Evolutionary conservation across 2,329 filamentous ascomycete species (phyloP).

Genomic region (Cladosporium sp.): DNA sequence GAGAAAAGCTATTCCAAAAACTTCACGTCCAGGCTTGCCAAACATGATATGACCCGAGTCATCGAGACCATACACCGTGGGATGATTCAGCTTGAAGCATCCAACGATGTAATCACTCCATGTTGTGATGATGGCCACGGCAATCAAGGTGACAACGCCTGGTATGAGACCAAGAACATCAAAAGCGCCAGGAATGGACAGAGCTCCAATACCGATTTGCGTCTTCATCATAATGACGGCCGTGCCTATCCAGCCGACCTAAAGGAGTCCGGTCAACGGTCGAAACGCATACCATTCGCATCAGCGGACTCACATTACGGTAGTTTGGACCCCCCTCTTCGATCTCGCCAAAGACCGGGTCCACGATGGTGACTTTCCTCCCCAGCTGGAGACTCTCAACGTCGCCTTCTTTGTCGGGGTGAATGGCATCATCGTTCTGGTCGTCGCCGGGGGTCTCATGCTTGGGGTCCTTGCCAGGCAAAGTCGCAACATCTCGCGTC

Average conservation of each 20-base stretch:
- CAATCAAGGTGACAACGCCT: slow-evolving; percentile 39
- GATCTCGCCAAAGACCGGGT: slow-evolving; percentile 36
- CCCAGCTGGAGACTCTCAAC: slow-evolving; percentile 1
- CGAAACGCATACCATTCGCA: too few species aligned
- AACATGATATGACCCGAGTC: slow-evolving; percentile 51
- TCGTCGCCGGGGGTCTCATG: too few species aligned
- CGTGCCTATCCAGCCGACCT: slow-evolving; percentile 19
- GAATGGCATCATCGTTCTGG: too few species aligned
- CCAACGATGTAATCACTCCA: slow-evolving; percentile 45
- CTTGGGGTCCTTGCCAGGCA: too few species aligned
- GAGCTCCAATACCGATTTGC: slow-evolving; percentile 47
- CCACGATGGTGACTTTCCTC: slow-evolving; percentile 10
- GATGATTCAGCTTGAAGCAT: slow-evolving; percentile 49
- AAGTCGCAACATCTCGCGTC: too few species aligned
- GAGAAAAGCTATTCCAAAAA: slow-evolving; percentile 39
- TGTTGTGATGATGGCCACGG: slow-evolving; percentile 39
- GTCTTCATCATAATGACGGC: slow-evolving; percentile 51
- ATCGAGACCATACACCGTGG: slow-evolving; percentile 52
- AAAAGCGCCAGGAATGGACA: slow-evolving; percentile 46
- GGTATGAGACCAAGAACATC: slow-evolving; percentile 43
- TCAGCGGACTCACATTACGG: slow-evolving; percentile 32
- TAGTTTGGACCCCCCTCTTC: slow-evolving; percentile 30
- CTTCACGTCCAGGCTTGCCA: slow-evolving; percentile 46
- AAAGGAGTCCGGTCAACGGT: slow-evolving; percentile 27
- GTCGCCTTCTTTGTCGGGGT: neutral